Conservation (phyloP, 1,284 basidiomycete genomes). For the Ustilago bromivora region DNA sequence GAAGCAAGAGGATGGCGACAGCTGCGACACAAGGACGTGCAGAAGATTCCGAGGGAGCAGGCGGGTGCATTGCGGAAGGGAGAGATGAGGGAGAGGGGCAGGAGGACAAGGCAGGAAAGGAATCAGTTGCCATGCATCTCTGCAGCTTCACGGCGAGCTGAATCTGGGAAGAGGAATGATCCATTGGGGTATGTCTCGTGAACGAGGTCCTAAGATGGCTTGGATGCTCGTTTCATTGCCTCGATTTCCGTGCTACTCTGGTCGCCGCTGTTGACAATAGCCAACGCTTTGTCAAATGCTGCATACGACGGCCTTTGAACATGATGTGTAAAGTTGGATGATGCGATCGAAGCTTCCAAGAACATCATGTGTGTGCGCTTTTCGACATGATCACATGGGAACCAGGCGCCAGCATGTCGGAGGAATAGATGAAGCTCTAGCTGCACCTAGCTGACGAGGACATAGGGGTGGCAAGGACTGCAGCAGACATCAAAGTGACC, state of each 20-base stretch:
- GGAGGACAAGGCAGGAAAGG: conserved; percentile 2
- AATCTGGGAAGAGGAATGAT: conserved; percentile 13
- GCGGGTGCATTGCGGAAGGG: conserved; percentile 42
- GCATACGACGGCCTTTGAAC: neutral
- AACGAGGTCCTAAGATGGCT: conserved; percentile 2
- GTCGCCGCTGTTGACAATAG: neutral
- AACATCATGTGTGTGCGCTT: neutral
- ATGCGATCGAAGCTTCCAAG: conserved; percentile 5
- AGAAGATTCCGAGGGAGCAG: conserved; percentile 44
- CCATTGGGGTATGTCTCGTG: conserved; percentile 40
- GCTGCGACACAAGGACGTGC: conserved; percentile 19
- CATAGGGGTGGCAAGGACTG: neutral
- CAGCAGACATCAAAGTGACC: conserved; percentile 13
- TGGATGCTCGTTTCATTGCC: neutral
- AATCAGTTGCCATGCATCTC: conserved; percentile 1
- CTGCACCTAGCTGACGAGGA: conserved; percentile 16
- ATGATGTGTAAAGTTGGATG: conserved; percentile 5
- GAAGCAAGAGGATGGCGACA: conserved; percentile 8
- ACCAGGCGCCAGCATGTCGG: conserved; percentile 14
- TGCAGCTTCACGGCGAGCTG: conserved; percentile 7
- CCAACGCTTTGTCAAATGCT: neutral
- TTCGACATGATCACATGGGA: neutral
- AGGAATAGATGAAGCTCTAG: conserved; percentile 22
- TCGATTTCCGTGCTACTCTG: conserved; percentile 12
- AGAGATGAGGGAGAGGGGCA: neutral